phyloP scores from a whole-genome alignment of 179 eudicot genomes.

The Nepenthes alata region DNA sequence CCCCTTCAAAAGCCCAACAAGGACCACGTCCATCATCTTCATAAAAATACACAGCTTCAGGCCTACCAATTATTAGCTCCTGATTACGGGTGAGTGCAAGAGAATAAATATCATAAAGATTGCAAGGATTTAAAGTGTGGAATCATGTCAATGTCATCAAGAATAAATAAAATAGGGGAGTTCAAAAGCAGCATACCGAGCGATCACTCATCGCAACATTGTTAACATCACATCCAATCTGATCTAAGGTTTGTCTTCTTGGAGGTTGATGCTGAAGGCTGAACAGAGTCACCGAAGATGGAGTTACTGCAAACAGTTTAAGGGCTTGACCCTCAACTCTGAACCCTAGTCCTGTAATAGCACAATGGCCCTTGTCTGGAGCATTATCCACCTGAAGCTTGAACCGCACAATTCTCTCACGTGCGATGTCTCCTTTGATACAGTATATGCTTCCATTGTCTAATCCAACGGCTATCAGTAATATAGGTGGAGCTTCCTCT shows the following conservation, averaged over 20 bases:
- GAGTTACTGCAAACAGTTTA: constrained; percentile 82
- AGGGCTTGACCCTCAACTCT: constrained; percentile 74
- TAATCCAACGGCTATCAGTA: constrained; percentile 78
- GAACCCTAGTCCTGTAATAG: constrained; percentile 81
- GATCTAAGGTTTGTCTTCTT: constrained; percentile 65
- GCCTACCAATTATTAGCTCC: constrained; percentile 92
- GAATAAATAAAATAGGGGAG: not conserved
- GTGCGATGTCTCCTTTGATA: constrained; percentile 94
- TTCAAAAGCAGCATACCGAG: constrained; percentile 36
- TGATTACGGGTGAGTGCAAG: constrained; percentile 16
- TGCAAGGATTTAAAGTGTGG: not conserved
- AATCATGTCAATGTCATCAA: constrained; percentile 1
- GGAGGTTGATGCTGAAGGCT: constrained; percentile 70
- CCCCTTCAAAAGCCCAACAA: constrained; percentile 97
- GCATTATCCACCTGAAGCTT: constrained; percentile 61
- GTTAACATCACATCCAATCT: constrained; percentile 58
- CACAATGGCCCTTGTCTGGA: constrained; percentile 36
- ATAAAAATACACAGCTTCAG: constrained; percentile 87
- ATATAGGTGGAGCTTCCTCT: constrained; percentile 86
- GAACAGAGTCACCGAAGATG: constrained; percentile 74
- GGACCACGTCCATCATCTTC: constrained; percentile 94
- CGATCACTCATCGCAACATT: constrained; percentile 80
- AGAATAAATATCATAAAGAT: not conserved
- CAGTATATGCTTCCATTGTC: constrained; percentile 90
- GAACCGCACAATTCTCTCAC: constrained; percentile 86